Evolutionary conservation across 192 early-diverging fungal species (phyloP), one percentile per base, ranked within the genome.

Genomic region (Coemansia sp.): DNA sequence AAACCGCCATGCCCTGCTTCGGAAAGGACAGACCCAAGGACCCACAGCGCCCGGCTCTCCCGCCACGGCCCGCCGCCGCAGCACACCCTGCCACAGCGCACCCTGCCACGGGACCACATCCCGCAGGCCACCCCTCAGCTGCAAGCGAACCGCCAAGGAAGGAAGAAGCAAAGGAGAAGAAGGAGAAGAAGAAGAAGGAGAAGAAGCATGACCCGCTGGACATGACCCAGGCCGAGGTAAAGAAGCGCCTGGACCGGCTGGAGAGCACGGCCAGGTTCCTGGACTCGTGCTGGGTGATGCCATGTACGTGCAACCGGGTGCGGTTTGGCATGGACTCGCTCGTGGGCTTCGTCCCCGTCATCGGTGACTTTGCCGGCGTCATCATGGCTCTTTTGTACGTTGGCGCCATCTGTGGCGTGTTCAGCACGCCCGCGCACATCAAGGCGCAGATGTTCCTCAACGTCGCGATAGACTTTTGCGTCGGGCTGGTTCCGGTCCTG

Each of bases 401-500:
- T 29, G 47, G 55, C 29, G 49, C 40, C 9, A 42, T 68, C 34
- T 54, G 57, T 30, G 27, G 44, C 7, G 13, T 32, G 19, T 56
- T 64, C 29, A 40, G 60, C 10, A 32, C 67, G 16, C 73, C 73
- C n/a, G 41, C 50, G 23, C 36, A 29, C 7, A 56, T 68, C 13
- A 54, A 49, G 23, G 36, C 57, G 42, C 59, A 67, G 37, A 76
- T 76, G 73, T 39, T 50, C 7, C 38, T 64, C 47, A 76, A 76
- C 44, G 41, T 69, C 17, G 64, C 57, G 10, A 41, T 76, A 1
- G 66, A 76, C 38, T 67, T 67, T 50, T 28, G 19, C 11, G 61
- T 64, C 7, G 73, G 73, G 12, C 47, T 64, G 47, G 51, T 76
- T 9, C 73, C 73, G 7, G 14, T 76, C 7, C 41, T 76, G n/a